Evolutionary conservation across 257 asterid species (phyloP).

Genomic region (Przewalskia tangutica): DNA sequence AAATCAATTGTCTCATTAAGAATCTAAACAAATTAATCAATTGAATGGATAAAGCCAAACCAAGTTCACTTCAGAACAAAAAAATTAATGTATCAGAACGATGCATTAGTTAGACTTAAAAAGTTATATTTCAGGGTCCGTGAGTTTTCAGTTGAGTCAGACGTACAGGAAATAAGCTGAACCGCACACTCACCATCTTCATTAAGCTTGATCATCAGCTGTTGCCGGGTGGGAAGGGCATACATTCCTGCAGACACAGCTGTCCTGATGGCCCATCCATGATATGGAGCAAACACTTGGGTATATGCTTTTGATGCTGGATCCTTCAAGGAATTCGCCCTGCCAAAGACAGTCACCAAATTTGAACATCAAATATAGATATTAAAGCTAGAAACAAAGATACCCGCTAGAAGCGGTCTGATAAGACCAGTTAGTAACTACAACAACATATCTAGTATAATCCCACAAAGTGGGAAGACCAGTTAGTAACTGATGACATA

Average conservation of each 20-base stretch:
- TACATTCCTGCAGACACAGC: slow-evolving; percentile 93
- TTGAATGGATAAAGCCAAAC: not conserved
- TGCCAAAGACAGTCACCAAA: slow-evolving; percentile 14
- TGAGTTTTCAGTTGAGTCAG: not conserved
- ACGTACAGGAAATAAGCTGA: not conserved
- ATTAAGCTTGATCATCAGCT: slow-evolving; percentile 65
- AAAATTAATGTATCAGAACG: not conserved
- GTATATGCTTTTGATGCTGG: slow-evolving; percentile 89
- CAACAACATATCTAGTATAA: not conserved
- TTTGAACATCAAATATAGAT: not conserved
- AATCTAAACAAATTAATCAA: not conserved
- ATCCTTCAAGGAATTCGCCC: slow-evolving; percentile 65
- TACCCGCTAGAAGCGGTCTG: not conserved
- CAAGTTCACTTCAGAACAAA: not conserved
- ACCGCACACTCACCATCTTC: slow-evolving; percentile 72
- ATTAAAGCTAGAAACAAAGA: not conserved
- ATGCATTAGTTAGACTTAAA: not conserved
- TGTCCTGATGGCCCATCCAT: slow-evolving; percentile 87
- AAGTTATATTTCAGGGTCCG: not conserved
- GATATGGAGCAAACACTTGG: slow-evolving; percentile 84
- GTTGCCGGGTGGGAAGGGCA: slow-evolving; percentile 80
- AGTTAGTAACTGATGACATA: not conserved
- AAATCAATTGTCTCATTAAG: not conserved
- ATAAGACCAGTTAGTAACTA: not conserved
- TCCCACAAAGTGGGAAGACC: not conserved